These are phyloP conservation scores for Talaromyces sp. DNA, from an alignment of 2,329 filamentous ascomycete genomes.

Conservation along the genomic window DNA sequence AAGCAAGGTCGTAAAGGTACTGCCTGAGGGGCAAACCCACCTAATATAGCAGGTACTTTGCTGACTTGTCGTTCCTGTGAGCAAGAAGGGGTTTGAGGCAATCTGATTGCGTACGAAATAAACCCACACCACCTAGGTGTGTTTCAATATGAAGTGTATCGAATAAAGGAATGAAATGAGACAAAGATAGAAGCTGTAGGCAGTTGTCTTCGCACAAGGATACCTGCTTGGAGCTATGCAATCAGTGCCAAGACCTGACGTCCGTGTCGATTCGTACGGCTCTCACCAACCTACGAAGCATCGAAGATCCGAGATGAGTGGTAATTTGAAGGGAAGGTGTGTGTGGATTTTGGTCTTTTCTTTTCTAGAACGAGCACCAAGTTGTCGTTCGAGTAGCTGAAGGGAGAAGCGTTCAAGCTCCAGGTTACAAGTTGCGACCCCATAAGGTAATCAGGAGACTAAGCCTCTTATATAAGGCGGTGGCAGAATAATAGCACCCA, in stretches of 20 bases:
- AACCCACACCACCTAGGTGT: neutral
- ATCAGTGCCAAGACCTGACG: conserved; percentile 8
- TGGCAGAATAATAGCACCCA: conserved; percentile 16
- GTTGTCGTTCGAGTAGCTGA: neutral
- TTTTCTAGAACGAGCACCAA: neutral
- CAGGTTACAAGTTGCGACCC: neutral
- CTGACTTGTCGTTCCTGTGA: neutral
- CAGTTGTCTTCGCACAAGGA: neutral
- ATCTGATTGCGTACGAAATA: neutral
- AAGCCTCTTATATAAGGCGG: conserved; percentile 16
- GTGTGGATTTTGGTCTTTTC: neutral
- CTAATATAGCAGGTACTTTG: conserved; percentile 6
- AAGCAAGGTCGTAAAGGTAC: conserved; percentile 11
- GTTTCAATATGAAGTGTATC: neutral
- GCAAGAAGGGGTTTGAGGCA: neutral
- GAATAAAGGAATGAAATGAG: neutral
- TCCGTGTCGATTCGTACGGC: neutral
- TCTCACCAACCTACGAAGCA: neutral
- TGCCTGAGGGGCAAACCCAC: conserved; percentile 16
- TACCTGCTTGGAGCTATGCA: conserved; percentile 11
- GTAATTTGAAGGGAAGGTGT: neutral
- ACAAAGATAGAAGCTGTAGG: conserved; percentile 5
- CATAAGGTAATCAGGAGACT: neutral
- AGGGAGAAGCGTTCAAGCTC: neutral
- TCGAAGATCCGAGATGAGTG: neutral